Conservation (phyloP, 2,329 filamentous ascomycete species). For the Aspergillus spinulosporus region DNA sequence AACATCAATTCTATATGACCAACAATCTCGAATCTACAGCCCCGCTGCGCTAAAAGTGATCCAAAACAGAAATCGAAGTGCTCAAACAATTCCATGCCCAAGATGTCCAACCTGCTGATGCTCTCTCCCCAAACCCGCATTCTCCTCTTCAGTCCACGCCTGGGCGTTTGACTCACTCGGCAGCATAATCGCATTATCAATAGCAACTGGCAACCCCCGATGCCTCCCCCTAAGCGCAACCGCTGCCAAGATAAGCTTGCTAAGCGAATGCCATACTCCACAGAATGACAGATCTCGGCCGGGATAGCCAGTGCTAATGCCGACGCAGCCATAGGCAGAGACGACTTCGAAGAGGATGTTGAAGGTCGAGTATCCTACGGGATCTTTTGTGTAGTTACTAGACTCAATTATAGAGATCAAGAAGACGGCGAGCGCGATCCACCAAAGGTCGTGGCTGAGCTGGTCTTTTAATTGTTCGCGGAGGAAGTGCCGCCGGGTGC, state of each 20-base stretch:
- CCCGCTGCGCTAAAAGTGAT: neutral
- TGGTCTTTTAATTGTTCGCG: conserved; percentile 63
- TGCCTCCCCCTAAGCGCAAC: conserved; percentile 61
- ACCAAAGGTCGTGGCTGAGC: conserved; percentile 68
- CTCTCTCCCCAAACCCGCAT: conserved; percentile 37
- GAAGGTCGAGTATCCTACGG: conserved; percentile 58
- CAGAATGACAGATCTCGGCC: conserved; percentile 56
- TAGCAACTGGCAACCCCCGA: conserved; percentile 57
- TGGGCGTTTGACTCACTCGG: conserved; percentile 37
- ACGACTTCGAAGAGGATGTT: conserved; percentile 55
- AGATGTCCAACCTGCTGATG: conserved; percentile 17
- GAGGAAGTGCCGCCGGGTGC: conserved; percentile 51
- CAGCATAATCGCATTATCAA: conserved; percentile 54
- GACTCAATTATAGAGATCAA: conserved; percentile 63
- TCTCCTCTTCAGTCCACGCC: conserved; percentile 45
- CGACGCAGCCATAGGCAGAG: conserved; percentile 62
- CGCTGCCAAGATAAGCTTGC: conserved; percentile 59
- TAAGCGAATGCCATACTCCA: conserved; percentile 55
- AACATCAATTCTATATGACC: conserved; percentile 8
- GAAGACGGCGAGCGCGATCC: conserved; percentile 61
- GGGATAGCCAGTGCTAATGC: conserved; percentile 59
- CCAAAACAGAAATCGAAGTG: neutral
- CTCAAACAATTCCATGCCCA: neutral
- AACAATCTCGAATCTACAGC: neutral
- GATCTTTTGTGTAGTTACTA: conserved; percentile 53